phyloP scores from a whole-genome alignment of 2,329 filamentous ascomycete genomes.

The Emergomyces orientalis region DNA sequence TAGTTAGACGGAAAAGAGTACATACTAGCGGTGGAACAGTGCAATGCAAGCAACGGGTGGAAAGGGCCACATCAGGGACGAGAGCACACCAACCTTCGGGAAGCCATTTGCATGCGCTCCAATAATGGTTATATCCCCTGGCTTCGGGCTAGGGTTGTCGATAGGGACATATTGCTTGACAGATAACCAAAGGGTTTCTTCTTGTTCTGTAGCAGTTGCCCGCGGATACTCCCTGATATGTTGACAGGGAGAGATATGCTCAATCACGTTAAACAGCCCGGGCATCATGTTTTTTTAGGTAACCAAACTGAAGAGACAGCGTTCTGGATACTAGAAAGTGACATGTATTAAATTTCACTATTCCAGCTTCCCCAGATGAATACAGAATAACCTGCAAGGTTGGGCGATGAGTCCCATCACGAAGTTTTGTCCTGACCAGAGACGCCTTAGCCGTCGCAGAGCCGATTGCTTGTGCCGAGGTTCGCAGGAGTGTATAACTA shows the following conservation, averaged over 20 bases:
- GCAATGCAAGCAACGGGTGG: neutral
- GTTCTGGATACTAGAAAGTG: neutral
- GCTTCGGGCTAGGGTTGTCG: slow-evolving; percentile 56
- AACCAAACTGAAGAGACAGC: neutral
- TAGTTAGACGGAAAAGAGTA: neutral
- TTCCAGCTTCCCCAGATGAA: neutral
- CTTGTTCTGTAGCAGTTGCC: slow-evolving; percentile 61
- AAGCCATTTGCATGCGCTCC: slow-evolving; percentile 87
- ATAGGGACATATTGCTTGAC: slow-evolving; percentile 83
- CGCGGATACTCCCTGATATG: slow-evolving; percentile 76
- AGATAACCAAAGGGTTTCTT: slow-evolving; percentile 62
- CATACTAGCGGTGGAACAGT: neutral
- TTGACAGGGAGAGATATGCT: slow-evolving; percentile 63
- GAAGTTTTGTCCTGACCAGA: neutral
- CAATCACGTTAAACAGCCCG: slow-evolving; percentile 48
- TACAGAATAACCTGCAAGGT: neutral
- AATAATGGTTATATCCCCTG: slow-evolving; percentile 75
- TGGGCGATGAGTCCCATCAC: neutral
- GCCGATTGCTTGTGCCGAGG: neutral
- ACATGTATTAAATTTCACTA: neutral
- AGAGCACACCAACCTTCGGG: slow-evolving; percentile 56
- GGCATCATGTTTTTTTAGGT: neutral
- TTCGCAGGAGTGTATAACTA: neutral
- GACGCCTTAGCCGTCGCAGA: neutral
- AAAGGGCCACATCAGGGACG: neutral